Evolutionary conservation across 2,329 filamentous ascomycete species (phyloP), one percentile per base, ranked within the genome.

Genomic region (Apiospora phragmitis): DNA sequence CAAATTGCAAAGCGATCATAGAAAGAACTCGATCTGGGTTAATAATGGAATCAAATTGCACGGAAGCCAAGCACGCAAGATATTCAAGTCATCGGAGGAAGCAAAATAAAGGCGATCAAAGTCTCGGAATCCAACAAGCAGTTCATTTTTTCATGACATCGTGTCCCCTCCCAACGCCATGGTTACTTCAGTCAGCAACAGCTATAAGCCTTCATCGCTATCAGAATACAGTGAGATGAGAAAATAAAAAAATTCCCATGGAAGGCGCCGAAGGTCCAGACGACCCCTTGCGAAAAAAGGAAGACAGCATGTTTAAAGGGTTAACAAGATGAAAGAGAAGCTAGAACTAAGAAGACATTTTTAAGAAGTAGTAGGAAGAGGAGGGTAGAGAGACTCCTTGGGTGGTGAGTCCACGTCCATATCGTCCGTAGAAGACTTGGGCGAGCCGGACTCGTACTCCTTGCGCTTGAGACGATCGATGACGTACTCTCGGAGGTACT

Each of bases 401-500:
- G 76, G 78, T n/a, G 79, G 77, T 35, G 76, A 75, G 2, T 80
- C 78, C 76, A 79, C 81, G 16, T 76, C 79, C 62, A 79, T 80
- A 67, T 73, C 81, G 51, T 59, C 45, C 71, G 75, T 78, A 69
- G 71, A 78, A 55, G 65, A 74, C 72, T 84, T 83, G 73, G 87
- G 38, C 72, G 75, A 79, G 70, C 72, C 79, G 47, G 65, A 74
- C 72, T 84, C 83, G 74, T 87, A 92, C 69, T 91, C 87, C 74
- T 83, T 83, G 43, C 84, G 84, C 70, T 88, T 83, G n/a, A 92
- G 83, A 42, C 89, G 86, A 14, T 87, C 82, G 65, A 84, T 84
- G 69, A 92, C 84, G 72, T 89, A 88, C 73, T 87, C 85, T 49
- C 89, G 85, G 47, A 92, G 84, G 59, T 83, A 86, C 81, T 92